These are phyloP conservation scores for Plantago elongata DNA, from an alignment of 257 asterid species.

Conservation along the genomic window DNA sequence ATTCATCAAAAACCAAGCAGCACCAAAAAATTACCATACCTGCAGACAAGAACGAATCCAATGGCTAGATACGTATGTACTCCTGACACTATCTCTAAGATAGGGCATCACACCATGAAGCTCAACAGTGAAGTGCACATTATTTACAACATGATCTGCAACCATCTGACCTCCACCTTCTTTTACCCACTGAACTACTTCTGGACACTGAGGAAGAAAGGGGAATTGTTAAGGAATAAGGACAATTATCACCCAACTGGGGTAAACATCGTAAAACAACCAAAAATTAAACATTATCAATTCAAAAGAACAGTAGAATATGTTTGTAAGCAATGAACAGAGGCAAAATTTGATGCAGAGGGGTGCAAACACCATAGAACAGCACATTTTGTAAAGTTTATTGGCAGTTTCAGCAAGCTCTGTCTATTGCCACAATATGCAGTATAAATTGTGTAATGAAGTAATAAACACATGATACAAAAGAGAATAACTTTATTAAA, in stretches of 20 bases:
- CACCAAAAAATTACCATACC: constrained; percentile 39
- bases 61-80: constrained; percentile 69
- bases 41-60: constrained; percentile 83
- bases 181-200: constrained; percentile 70
- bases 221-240: constrained; percentile 6
- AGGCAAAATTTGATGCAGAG: background rate
- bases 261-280: constrained; percentile 14
- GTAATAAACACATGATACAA: too few relatives aligned
- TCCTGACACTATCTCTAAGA: constrained; percentile 26
- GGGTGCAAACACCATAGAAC: background rate
- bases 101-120: constrained; percentile 59
- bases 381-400: too few relatives aligned
- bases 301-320: constrained; percentile 3
- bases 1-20: constrained; percentile 15
- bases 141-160: constrained; percentile 44
- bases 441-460: background rate
- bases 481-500: too few relatives aligned
- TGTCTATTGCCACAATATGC: background rate
- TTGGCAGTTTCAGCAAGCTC: background rate
- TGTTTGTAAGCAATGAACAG: background rate
- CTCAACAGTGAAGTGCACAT: constrained; percentile 64
- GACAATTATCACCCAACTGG: constrained; percentile 15
- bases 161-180: constrained; percentile 83
- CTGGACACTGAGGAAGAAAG: constrained; percentile 61
- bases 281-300: constrained; percentile 9